Evolutionary conservation across 1,284 basidiomycete species (phyloP).

Genomic region (Boletus holoroseus): DNA sequence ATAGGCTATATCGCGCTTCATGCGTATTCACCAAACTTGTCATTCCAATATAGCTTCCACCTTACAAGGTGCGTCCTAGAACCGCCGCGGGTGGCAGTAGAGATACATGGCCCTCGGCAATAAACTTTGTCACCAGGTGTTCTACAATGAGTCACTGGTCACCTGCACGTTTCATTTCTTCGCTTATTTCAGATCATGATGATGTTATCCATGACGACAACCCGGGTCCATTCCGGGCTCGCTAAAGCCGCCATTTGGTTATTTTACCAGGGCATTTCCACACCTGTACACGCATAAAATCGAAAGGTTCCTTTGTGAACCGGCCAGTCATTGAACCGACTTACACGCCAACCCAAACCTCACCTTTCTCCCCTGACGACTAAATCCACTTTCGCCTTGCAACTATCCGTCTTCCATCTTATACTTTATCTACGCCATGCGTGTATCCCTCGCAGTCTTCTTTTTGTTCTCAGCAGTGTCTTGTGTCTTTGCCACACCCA

Average conservation of each 20-base stretch:
- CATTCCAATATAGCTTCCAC: neutral
- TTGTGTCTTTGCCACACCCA: slow-evolving; percentile 8
- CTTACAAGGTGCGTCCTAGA: neutral
- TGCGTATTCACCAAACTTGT: too few species aligned
- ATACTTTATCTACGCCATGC: slow-evolving; percentile 12
- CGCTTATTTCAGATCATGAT: slow-evolving; percentile 1
- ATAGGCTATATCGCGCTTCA: neutral
- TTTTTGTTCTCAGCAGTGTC: slow-evolving; percentile 14
- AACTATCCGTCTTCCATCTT: neutral
- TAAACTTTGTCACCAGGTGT: neutral
- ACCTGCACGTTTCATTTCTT: neutral
- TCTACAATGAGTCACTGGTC: neutral
- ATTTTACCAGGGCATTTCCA: slow-evolving; percentile 9
- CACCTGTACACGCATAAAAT: slow-evolving; percentile 7
- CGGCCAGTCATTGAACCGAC: neutral
- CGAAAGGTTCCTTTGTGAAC: neutral
- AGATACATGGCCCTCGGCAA: neutral
- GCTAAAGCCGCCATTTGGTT: slow-evolving; percentile 11
- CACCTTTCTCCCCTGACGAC: neutral
- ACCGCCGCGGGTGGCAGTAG: neutral
- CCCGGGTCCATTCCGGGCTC: neutral
- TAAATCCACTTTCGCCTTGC: neutral
- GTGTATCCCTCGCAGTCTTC: slow-evolving; percentile 6
- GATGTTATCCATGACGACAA: slow-evolving; percentile 11
- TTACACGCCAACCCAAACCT: neutral